Conservation (phyloP, 2,329 filamentous ascomycete species). For the Colletotrichum ledebouriae region DNA sequence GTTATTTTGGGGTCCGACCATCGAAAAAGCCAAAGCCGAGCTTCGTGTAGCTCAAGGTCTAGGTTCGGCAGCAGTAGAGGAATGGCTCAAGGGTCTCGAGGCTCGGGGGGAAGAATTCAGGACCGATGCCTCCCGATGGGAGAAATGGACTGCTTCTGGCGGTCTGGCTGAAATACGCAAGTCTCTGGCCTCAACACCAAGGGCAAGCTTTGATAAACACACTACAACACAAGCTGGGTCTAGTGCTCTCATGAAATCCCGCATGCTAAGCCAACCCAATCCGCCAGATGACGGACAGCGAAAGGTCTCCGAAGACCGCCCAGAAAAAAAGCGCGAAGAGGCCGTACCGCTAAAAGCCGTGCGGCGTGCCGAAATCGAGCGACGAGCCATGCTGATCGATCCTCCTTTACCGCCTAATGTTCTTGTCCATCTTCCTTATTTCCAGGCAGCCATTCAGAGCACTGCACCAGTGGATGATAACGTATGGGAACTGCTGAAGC, state of each 20-base stretch:
- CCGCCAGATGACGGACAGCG: background rate
- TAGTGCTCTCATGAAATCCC: background rate
- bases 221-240: background rate
- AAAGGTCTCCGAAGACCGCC: background rate
- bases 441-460: slow-evolving; percentile 80
- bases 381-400: slow-evolving; percentile 73
- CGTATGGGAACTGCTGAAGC: slow-evolving; percentile 78
- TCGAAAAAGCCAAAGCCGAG: slow-evolving; percentile 72
- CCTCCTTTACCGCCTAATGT: slow-evolving; percentile 74
- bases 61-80: slow-evolving; percentile 77
- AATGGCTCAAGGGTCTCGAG: slow-evolving; percentile 84
- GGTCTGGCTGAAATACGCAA: slow-evolving; percentile 56
- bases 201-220: background rate
- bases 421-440: slow-evolving; percentile 78
- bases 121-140: slow-evolving; percentile 77
- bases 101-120: slow-evolving; percentile 71
- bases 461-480: slow-evolving; percentile 75
- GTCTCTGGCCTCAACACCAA: background rate
- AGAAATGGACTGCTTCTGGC: slow-evolving; percentile 74
- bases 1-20: slow-evolving; percentile 71
- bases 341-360: slow-evolving; percentile 73
- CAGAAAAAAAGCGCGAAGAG: slow-evolving; percentile 58
- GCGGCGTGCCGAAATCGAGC: slow-evolving; percentile 78
- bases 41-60: slow-evolving; percentile 74
- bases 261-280: background rate